phyloP scores from a whole-genome alignment of 805 yeast species.

The Suhomyces sp. region DNA sequence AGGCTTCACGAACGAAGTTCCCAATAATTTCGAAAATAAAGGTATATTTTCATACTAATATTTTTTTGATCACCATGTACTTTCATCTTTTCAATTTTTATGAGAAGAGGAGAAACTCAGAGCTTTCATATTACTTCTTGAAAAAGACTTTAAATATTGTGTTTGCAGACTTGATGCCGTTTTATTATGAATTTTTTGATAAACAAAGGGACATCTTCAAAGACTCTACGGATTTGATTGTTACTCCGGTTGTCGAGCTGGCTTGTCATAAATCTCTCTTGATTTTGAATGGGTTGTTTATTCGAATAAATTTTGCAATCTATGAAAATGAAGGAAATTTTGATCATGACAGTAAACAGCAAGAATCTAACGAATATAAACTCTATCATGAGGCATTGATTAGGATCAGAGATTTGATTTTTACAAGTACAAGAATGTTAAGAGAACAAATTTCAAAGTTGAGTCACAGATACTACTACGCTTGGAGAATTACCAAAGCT shows the following conservation, averaged over 20 bases:
- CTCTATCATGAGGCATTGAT: constrained; percentile 1
- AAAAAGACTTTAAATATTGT: constrained; percentile 15
- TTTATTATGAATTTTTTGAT: constrained; percentile 1
- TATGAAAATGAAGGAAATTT: neutral
- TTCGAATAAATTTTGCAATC: constrained; percentile 7
- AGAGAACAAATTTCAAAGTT: constrained; percentile 2
- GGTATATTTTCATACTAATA: constrained; percentile 11
- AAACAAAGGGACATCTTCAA: constrained; percentile 1
- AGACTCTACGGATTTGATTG: constrained; percentile 5
- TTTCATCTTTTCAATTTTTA: constrained; percentile 20
- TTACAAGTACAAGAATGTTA: neutral
- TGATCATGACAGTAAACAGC: neutral
- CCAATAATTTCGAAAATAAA: constrained; percentile 14
- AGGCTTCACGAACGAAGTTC: neutral
- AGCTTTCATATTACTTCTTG: constrained; percentile 16
- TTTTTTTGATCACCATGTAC: constrained; percentile 16
- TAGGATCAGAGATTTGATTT: neutral
- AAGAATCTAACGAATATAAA: constrained; percentile 1
- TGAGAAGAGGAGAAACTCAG: constrained; percentile 12
- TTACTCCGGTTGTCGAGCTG: constrained; percentile 7
- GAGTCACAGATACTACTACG: constrained; percentile 8
- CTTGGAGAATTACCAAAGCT: constrained; percentile 11
- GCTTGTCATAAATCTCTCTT: constrained; percentile 5
- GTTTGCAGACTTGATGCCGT: constrained; percentile 14
- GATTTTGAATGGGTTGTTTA: constrained; percentile 6